phyloP scores from a whole-genome alignment of 176 grass and related monocot species.

The Pontederia crassipes region DNA sequence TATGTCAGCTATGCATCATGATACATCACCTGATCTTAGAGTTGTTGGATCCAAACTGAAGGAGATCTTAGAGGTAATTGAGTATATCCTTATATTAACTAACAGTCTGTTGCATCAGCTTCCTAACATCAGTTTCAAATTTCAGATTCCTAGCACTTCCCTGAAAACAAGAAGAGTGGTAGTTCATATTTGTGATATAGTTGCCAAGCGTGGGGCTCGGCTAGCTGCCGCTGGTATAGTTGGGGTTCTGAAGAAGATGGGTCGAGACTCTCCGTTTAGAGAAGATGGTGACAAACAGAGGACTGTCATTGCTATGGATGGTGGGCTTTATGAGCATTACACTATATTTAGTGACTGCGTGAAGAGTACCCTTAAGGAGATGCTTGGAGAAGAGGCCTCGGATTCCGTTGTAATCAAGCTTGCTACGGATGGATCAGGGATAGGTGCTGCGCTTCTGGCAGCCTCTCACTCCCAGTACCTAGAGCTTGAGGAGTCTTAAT shows the following conservation, averaged over 20 bases:
- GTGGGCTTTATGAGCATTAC: conserved; percentile 34
- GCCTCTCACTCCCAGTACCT: conserved; percentile 36
- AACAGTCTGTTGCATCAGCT: background rate
- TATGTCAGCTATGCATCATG: conserved; percentile 52
- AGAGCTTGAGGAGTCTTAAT: conserved; percentile 1
- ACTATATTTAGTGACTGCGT: conserved; percentile 25
- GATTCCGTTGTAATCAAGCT: conserved; percentile 31
- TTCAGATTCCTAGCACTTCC: conserved; percentile 40
- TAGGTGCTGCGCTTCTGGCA: conserved; percentile 29
- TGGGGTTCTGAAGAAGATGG: conserved; percentile 54
- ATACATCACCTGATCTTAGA: conserved; percentile 51
- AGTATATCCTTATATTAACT: background rate
- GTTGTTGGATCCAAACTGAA: conserved; percentile 39
- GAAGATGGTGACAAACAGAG: conserved; percentile 11
- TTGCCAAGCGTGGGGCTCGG: conserved; percentile 40
- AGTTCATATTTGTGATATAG: conserved; percentile 27
- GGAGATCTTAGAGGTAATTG: conserved; percentile 41
- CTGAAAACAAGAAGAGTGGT: conserved; percentile 38
- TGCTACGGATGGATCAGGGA: conserved; percentile 23
- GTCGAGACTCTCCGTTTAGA: conserved; percentile 8
- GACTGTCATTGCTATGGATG: conserved; percentile 32
- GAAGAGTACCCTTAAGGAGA: conserved; percentile 28
- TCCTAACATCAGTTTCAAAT: background rate
- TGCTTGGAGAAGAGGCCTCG: conserved; percentile 27
- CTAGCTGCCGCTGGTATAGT: conserved; percentile 49